Base-by-base conservation (phyloP, 495 filamentous ascomycete species). In the Aspergillus sparsus region DNA sequence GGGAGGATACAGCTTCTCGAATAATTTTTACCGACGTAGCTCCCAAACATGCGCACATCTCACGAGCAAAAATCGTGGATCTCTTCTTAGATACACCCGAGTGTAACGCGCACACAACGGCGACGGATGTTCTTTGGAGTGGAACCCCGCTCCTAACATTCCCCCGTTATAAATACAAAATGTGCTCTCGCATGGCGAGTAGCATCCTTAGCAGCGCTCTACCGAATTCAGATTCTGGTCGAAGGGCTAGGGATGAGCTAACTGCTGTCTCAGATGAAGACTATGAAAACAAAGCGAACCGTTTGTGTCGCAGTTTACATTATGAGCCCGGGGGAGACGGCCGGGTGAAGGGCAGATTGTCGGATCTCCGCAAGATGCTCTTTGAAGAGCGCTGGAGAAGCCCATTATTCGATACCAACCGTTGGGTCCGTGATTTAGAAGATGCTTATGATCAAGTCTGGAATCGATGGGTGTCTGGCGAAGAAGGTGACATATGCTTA, bases 161-260 rank as follows among this genome's bases (percentile, higher is more conserved):
- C n/a, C 92, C 93, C n/a, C 84, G 93, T 34, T 94, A 97, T 73
- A 82, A 86, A 55, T 96, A 97, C 72, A 99, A 99, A 77, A 99
- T 99, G 94, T 98, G 95, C 74, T 95, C 91, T 44, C 87, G 95
- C 52, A 98, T 98, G 89, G 94, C 94, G 18, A 93, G 93, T 39
- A 93, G 90, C 12, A 98, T 98, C 63, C 80, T 98, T 11, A 88
- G 83, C 60, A 95, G 94, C 41, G 94, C 94, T 2, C 77, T 98
- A 7, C 93, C 95, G 0, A 86, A 85, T 62, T 76, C 74, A 5
- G 77, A 76, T 8, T 84, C 84, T 15, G 93, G 93, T 10, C 77
- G 74, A n/a, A 74, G 73, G 42, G 91, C 90, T 0, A 86, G 86
- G 6, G 68, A 75, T 50, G 92, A 94, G 49, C 81, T 99, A 45